Evolutionary conservation across 1,284 basidiomycete species (phyloP).

Genomic region (Trichosporon sp.): DNA sequence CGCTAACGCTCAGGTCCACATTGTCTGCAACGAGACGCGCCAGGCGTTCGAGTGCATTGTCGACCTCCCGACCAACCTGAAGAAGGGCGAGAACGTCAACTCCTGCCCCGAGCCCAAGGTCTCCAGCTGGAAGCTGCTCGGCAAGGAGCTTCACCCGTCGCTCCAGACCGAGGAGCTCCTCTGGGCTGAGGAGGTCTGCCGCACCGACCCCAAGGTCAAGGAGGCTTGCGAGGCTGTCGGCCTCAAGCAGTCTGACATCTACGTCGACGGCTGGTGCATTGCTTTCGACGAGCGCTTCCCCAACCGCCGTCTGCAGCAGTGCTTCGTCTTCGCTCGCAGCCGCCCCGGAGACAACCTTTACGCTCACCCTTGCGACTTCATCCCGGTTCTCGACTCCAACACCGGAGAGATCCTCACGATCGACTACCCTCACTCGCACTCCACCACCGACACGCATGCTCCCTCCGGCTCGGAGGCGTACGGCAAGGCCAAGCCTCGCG

Average conservation of each 20-base stretch:
- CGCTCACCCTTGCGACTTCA: constrained; percentile 50
- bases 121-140: constrained; percentile 40
- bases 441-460: constrained; percentile 17
- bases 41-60: constrained; percentile 46
- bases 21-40: constrained; percentile 45
- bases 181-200: constrained; percentile 48
- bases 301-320: constrained; percentile 44
- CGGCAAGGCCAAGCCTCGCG: constrained; percentile 23
- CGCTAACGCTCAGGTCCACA: constrained; percentile 34
- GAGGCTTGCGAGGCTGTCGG: constrained; percentile 47
- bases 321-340: constrained; percentile 48
- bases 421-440: constrained; percentile 41
- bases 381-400: constrained; percentile 41
- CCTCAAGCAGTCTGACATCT: constrained; percentile 43
- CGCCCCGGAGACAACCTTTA: constrained; percentile 47
- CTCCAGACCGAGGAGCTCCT: constrained; percentile 51
- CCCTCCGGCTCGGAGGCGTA: constrained; percentile 33
- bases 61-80: constrained; percentile 43
- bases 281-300: constrained; percentile 51
- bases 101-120: constrained; percentile 27
- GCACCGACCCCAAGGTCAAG: constrained; percentile 44
- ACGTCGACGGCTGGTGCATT: constrained; percentile 51
- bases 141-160: constrained; percentile 48
- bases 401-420: constrained; percentile 47
- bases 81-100: constrained; percentile 9